phyloP scores from a whole-genome alignment of 23 red algal species.

The Chondrus crispus region DNA sequence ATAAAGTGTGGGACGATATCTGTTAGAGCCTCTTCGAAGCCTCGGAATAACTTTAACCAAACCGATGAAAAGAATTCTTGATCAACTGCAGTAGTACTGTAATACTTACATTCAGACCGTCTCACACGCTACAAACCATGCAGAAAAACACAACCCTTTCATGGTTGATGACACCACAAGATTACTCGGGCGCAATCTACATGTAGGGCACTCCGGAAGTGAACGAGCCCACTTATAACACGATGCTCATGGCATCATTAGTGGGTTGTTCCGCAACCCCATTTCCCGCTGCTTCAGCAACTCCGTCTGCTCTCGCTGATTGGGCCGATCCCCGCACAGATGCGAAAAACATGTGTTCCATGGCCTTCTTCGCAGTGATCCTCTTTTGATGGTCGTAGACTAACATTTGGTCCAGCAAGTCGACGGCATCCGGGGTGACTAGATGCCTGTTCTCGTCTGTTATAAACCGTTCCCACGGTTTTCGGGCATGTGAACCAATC shows the following conservation, averaged over 20 bases:
- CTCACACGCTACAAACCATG: too few species aligned
- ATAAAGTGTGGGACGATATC: too few species aligned
- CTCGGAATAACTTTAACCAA: too few species aligned
- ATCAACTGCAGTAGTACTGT: too few species aligned
- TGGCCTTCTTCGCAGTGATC: constrained; percentile 86
- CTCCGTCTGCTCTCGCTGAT: background rate
- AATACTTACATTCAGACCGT: too few species aligned
- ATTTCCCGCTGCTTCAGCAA: constrained; percentile 19
- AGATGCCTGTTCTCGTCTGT: constrained; percentile 82
- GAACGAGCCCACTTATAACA: too few species aligned
- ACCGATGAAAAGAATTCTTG: too few species aligned
- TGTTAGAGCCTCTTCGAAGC: too few species aligned
- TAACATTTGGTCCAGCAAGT: constrained; percentile 92
- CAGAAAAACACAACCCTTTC: too few species aligned
- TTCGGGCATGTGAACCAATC: constrained; percentile 70
- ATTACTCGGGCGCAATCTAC: too few species aligned
- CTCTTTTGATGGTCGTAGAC: constrained; percentile 93
- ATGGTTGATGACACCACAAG: too few species aligned
- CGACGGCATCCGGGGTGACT: constrained; percentile 71
- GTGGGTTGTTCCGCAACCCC: background rate
- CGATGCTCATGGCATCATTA: constrained; percentile 52
- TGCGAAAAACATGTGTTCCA: constrained; percentile 96
- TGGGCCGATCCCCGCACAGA: constrained; percentile 45
- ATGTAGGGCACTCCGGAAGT: too few species aligned
- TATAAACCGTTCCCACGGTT: constrained; percentile 88